These are phyloP conservation scores for Amylocystis lapponica DNA, from an alignment of 768 basidiomycete species.

Conservation along the genomic window DNA sequence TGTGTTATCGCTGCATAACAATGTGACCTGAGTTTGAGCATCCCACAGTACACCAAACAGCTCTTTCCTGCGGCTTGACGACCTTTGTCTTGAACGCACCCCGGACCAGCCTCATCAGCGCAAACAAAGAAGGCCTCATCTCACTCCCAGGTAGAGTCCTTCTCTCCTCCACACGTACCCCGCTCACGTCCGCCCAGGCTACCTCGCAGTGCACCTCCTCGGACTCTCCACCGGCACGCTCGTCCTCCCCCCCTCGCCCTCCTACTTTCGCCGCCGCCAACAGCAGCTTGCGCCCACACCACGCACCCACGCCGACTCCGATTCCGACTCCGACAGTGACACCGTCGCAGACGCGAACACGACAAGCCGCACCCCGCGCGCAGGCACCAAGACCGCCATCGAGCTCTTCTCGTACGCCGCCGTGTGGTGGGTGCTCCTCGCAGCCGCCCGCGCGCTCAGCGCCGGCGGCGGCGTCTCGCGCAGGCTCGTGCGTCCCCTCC, in stretches of 20 bases:
- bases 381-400: constrained; percentile 67
- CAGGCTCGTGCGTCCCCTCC: constrained; percentile 44
- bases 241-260: constrained; percentile 72
- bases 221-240: constrained; percentile 80
- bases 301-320: constrained; percentile 9
- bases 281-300: constrained; percentile 18
- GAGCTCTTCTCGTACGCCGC: constrained; percentile 73
- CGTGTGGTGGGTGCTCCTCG: constrained; percentile 71
- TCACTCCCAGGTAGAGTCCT: constrained; percentile 57
- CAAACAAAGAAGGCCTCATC: constrained; percentile 90
- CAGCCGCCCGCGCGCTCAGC: constrained; percentile 26
- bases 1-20: constrained; percentile 11
- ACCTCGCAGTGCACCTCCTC: constrained; percentile 83
- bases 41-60: constrained; percentile 63
- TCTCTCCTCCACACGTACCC: not conserved
- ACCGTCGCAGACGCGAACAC: not conserved
- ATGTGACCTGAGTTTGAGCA: not conserved
- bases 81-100: constrained; percentile 60
- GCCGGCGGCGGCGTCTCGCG: constrained; percentile 47
- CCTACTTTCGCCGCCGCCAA: constrained; percentile 57
- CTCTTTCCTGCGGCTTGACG: constrained; percentile 56
- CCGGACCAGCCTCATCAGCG: constrained; percentile 57
- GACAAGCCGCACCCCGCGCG: constrained; percentile 42
- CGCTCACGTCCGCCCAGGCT: constrained; percentile 44
- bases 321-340: constrained; percentile 15